phyloP scores from a whole-genome alignment of 371 early-diverging fungal genomes.

The Mucor racemosus region DNA sequence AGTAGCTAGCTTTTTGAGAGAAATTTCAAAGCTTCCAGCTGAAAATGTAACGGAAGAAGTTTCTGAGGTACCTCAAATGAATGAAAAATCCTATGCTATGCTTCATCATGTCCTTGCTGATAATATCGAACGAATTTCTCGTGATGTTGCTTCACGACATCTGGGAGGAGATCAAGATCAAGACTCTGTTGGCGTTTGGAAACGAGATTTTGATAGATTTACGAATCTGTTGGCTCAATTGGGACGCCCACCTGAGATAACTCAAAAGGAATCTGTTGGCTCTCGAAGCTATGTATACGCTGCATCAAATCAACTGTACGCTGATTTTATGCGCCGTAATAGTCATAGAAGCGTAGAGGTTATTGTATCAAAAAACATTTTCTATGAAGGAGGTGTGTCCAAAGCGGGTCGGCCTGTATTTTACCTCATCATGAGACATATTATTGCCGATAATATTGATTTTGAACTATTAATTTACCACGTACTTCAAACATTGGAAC shows the following conservation, averaged over 20 bases:
- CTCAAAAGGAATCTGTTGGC: conserved; percentile 28
- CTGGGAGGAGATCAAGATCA: conserved; percentile 19
- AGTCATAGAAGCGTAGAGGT: conserved; percentile 62
- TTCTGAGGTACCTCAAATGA: conserved; percentile 31
- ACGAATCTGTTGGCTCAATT: conserved; percentile 81
- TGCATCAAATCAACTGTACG: conserved; percentile 59
- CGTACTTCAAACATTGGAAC: conserved; percentile 64
- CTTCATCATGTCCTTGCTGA: conserved; percentile 70
- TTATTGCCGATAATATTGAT: conserved; percentile 74
- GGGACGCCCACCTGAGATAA: conserved; percentile 67
- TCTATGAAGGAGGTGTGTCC: conserved; percentile 81
- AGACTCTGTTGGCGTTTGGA: conserved; percentile 30
- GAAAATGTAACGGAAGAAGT: conserved; percentile 13
- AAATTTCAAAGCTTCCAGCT: conserved; percentile 44
- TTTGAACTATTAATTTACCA: conserved; percentile 80
- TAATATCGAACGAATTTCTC: conserved; percentile 67
- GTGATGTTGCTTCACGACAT: conserved; percentile 47
- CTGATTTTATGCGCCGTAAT: conserved; percentile 80
- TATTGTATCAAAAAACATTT: conserved; percentile 63
- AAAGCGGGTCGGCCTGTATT: conserved; percentile 78
- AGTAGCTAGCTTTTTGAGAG: conserved; percentile 60
- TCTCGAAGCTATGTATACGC: conserved; percentile 37
- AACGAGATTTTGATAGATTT: conserved; percentile 70
- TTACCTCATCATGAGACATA: conserved; percentile 78
- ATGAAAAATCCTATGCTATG: conserved; percentile 54